Base-by-base conservation (phyloP, 2,329 filamentous ascomycete species). In the Arthrobotrys pseudoclavata region DNA sequence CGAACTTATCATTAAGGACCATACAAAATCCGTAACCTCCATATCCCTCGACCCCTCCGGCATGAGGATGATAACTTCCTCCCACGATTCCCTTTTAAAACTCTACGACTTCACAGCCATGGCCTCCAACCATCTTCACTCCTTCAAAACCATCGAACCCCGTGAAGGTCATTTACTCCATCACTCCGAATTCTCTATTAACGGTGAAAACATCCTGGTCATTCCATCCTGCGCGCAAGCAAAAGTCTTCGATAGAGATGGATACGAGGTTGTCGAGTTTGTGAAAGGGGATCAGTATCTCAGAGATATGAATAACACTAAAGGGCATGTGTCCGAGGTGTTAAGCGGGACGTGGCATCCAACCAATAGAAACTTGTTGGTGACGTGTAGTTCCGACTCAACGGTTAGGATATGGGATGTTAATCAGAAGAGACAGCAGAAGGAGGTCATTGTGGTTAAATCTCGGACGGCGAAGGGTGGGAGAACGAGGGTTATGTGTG, bases 261-360 rank as follows among this genome's bases (percentile, higher is more conserved):
- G 96, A 45, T 93, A 96, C 52, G 87, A 92, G 6, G 81, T 96
- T 60, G 91, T 91, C 0, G 94, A 97, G 82, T 98, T 97, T 80
- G 91, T 94, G 80, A 99, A 99, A 85, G 96, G 96, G 53, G 96
- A 99, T 83, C 98, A 98, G 94, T 99, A 99, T 82, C 85, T 99
- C 80, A 89, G 95, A 68, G 96, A 99, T 83, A 96, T 98, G 91
- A 89, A 97, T 84, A 94, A 98, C 83, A 99, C 96, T 3, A 98
- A 97, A 83, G 96, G 96, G 0, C 96, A 99, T 84, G 90, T 97
- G 64, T 94, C 94, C 3, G 96, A 97, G 84, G 89, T 97, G 47
- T 94, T 93, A 2, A 92, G 91, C 22, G 95, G 93, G 22, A 91
- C 91, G 45, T 99, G 96, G 96, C 93, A 95, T 84, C 96, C 96